A percentile compares a stretch with the other conserved stretches of the same genome.
Conservation (phyloP, 441 rosid genomes). For the Pelargonium myrrhifolium region DNA sequence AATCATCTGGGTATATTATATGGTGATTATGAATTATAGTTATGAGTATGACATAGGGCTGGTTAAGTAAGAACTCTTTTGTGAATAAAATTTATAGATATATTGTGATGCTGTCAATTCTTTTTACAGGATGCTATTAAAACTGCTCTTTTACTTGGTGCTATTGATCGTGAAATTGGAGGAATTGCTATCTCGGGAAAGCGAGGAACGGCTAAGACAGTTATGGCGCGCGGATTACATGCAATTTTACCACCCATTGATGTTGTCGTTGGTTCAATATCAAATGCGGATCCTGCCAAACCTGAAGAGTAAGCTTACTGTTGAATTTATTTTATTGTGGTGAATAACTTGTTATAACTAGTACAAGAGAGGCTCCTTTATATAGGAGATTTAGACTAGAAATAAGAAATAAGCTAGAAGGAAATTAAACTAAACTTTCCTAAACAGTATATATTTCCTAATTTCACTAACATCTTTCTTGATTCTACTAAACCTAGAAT, state of each 20-base stretch:
- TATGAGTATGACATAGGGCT: not conserved
- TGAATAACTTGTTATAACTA: no score
- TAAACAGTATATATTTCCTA: no score
- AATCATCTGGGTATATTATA: not conserved
- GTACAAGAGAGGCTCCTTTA: no score
- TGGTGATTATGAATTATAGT: not conserved
- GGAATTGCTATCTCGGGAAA: conserved; percentile 6
- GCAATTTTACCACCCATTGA: conserved; percentile 10
- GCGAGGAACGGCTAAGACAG: conserved; percentile 8
- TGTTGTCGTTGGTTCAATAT: conserved; percentile 7
- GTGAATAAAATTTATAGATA: not conserved
- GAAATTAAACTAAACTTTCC: no score
- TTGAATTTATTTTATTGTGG: not conserved
- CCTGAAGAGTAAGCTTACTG: conserved; percentile 63
- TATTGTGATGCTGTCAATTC: not conserved
- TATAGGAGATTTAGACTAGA: no score
- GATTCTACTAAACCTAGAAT: no score
- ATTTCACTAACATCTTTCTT: no score
- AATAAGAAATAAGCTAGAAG: no score
- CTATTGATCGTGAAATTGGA: conserved; percentile 6
- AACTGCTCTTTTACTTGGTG: conserved; percentile 70
- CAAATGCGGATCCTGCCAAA: conserved; percentile 75
- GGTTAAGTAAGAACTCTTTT: not conserved
- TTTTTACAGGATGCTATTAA: conserved; percentile 75
- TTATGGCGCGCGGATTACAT: conserved; percentile 2